Percentiles rank a stretch among this genome's conserved stretches.
These are phyloP conservation scores for Mediolabrus comicus DNA, from an alignment of 108 stramenopile genomes.

Conservation along the genomic window DNA sequence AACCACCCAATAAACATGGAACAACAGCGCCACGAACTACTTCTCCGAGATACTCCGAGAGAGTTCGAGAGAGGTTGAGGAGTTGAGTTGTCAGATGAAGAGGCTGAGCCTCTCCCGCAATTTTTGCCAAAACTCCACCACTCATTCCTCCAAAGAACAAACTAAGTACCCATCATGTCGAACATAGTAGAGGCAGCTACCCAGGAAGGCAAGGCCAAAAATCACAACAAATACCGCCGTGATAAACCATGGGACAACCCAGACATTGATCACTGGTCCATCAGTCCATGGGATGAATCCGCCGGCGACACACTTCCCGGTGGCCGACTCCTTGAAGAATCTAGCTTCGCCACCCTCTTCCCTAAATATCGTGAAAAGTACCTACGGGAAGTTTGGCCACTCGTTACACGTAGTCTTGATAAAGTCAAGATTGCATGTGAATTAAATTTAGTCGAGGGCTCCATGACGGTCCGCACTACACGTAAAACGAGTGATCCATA, in stretches of 20 bases:
- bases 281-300: conserved; percentile 66
- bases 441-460: conserved; percentile 93
- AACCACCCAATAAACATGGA: no score
- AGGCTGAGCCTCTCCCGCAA: no score
- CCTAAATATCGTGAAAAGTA: conserved; percentile 99
- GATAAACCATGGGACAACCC: conserved; percentile 99
- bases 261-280: conserved; percentile 96
- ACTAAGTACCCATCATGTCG: background rate
- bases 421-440: conserved; percentile 73
- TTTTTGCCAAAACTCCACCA: no score
- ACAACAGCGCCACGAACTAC: no score
- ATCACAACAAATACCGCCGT: conserved; percentile 94
- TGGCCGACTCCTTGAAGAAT: conserved; percentile 93
- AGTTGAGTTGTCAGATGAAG: no score
- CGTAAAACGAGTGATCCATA: conserved; percentile 94
- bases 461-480: conserved; percentile 98
- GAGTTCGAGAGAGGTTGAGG: no score
- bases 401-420: conserved; percentile 92
- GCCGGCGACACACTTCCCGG: conserved; percentile 65
- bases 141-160: no score
- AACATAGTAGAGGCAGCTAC: background rate
- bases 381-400: conserved; percentile 96
- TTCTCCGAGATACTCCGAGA: no score
- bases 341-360: conserved; percentile 97
- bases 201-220: conserved; percentile 47